A percentile compares a stretch with the other conserved stretches of the same genome.
These are phyloP conservation scores for Naegleria gruberi DNA, from an alignment of 208 protist genomes.

Conservation along the genomic window DNA sequence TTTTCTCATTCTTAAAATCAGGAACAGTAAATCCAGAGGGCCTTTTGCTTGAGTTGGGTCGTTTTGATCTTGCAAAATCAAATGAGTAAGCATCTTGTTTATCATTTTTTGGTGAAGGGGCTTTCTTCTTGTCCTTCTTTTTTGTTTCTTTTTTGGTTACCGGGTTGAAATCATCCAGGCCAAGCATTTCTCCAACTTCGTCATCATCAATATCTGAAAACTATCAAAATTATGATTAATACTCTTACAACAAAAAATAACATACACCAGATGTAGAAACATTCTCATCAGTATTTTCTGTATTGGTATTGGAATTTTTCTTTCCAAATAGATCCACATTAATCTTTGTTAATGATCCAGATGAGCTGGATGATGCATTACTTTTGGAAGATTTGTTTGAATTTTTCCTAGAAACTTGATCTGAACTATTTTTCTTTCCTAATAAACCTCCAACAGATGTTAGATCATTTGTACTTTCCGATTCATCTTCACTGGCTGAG, in stretches of 20 bases:
- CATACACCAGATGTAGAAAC: neutral
- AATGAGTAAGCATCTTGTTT: neutral
- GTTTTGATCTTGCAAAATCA: neutral
- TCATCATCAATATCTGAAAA: neutral
- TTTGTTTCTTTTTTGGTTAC: neutral
- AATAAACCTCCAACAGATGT: neutral
- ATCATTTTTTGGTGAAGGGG: slow-evolving; percentile 16
- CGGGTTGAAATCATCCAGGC: neutral
- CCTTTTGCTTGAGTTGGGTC: neutral
- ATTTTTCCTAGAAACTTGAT: neutral
- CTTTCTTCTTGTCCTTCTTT: neutral
- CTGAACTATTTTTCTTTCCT: neutral
- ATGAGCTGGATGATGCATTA: neutral
- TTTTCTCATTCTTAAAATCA: neutral
- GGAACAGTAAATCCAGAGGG: neutral
- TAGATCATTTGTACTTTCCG: neutral
- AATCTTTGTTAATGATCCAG: neutral
- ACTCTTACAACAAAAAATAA: neutral
- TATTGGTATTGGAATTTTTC: neutral
- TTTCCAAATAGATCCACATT: neutral
- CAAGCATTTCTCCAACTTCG: neutral
- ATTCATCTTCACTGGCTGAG: neutral
- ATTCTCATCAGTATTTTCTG: neutral
- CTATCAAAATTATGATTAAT: neutral
- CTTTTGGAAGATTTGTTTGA: neutral